Base-by-base conservation (phyloP, 306 rosid genomes). In the Inga laurina region DNA sequence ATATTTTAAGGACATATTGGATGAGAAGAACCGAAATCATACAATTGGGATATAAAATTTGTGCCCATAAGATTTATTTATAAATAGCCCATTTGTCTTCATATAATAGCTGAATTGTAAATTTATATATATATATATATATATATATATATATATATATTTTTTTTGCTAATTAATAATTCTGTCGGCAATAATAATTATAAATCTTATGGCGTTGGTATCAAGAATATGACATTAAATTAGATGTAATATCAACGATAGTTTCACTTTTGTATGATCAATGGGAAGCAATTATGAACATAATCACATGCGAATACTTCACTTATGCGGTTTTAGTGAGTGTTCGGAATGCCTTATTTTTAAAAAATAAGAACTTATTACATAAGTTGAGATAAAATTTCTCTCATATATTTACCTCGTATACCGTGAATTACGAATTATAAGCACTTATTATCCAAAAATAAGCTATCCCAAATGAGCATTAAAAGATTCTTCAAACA, bases 181-280 rank as follows among this genome's bases (percentile, higher is more conserved):
- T n/a, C 3, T 19, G 65, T 57, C 89, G 88, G 89, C 90, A 85
- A 84, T 82, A 84, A 84, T 84, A 72, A 89, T 69, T 79, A n/a
- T 48, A 2, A 57, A 57, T n/a, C n/a, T 57, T 18, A 57, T 57
- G 65, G 13, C 30, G n/a, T 22, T 57, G 65, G 4, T n/a, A n/a
- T 57, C 30, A 8, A 57, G 32, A 57, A 41, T 22, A 79, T 73
- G 78, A 79, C 19, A 22, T 66, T 75, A 43, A 64, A 39, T 57
- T 59, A 74, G 39, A 41, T 68, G 73, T 72, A 71, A 27, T 27
- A 27, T 27, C 30, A 27, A 27, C 30, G 30, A 27, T 27, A 27
- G 30, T 27, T 27, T 27, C 30, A 27, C 30, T 27, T 27, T 1
- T 84, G 83, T 78, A 77, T 65, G 48, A 54, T 48, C 69, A 85